These are phyloP conservation scores for Tephrocybe sp. DNA, from an alignment of 768 basidiomycete genomes.

Conservation along the genomic window DNA sequence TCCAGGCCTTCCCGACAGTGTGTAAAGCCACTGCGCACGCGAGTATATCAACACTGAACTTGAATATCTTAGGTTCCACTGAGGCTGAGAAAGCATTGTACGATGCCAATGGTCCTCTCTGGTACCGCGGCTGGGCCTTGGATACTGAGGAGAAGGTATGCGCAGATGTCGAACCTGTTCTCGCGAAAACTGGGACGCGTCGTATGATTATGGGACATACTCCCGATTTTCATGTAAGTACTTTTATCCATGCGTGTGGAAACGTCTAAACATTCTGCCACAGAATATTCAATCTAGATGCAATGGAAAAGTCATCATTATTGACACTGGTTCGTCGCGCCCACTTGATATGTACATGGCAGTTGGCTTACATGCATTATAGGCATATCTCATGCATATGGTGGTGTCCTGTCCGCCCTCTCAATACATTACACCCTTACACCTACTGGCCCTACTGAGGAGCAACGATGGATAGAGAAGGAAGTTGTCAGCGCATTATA, in stretches of 20 bases:
- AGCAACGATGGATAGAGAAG: constrained; percentile 52
- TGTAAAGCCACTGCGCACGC: constrained; percentile 10
- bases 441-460: constrained; percentile 39
- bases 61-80: constrained; percentile 51
- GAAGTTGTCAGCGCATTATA: constrained; percentile 72
- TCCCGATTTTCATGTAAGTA: constrained; percentile 71
- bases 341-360: background rate
- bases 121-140: constrained; percentile 94
- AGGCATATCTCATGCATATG: constrained; percentile 96
- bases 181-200: constrained; percentile 74
- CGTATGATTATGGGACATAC: constrained; percentile 98
- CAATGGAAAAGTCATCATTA: constrained; percentile 89
- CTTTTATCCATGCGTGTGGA: background rate
- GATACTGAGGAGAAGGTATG: constrained; percentile 71
- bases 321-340: constrained; percentile 73
- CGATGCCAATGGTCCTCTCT: constrained; percentile 76
- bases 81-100: constrained; percentile 71
- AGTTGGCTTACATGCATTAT: background rate
- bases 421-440: constrained; percentile 83
- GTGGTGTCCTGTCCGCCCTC: constrained; percentile 86
- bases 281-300: constrained; percentile 84
- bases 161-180: constrained; percentile 63
- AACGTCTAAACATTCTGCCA: background rate
- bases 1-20: constrained; percentile 60
- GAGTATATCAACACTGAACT: constrained; percentile 2